phyloP scores from a whole-genome alignment of 768 basidiomycete genomes.

The Brasilioporus rufonigricans region DNA sequence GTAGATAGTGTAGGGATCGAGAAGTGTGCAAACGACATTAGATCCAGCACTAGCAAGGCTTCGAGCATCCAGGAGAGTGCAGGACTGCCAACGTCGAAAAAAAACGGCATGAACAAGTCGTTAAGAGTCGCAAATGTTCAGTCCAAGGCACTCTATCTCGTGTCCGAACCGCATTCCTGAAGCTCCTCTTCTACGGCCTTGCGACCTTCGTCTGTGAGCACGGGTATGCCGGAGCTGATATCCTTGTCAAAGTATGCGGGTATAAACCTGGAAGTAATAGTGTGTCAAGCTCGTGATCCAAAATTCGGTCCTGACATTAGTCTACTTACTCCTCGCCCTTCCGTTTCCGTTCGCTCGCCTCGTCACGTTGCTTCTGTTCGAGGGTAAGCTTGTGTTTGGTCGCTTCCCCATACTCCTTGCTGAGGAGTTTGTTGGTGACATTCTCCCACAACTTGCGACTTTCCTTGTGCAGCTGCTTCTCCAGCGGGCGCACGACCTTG shows the following conservation, averaged over 20 bases:
- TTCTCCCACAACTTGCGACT: constrained; percentile 85
- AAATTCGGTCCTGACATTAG: not conserved
- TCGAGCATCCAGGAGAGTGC: constrained; percentile 5
- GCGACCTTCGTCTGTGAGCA: constrained; percentile 65
- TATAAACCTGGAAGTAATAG: constrained; percentile 49
- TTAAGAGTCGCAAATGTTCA: constrained; percentile 7
- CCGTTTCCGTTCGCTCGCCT: constrained; percentile 82
- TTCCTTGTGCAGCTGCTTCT: constrained; percentile 75
- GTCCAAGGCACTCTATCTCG: constrained; percentile 11
- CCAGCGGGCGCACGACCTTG: constrained; percentile 80
- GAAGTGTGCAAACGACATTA: constrained; percentile 15
- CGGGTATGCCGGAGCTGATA: constrained; percentile 61
- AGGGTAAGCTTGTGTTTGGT: constrained; percentile 89
- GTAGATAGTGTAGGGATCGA: constrained; percentile 28
- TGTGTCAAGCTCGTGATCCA: not conserved
- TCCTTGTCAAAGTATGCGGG: constrained; percentile 76
- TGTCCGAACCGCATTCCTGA: constrained; percentile 14
- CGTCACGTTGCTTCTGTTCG: constrained; percentile 91
- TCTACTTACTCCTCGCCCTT: constrained; percentile 71
- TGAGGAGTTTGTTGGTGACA: constrained; percentile 70
- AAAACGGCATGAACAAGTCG: constrained; percentile 8
- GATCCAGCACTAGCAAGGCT: constrained; percentile 2
- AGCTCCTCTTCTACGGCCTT: constrained; percentile 76
- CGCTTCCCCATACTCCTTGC: constrained; percentile 88
- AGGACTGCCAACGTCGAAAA: constrained; percentile 6